phyloP scores from a whole-genome alignment of 495 filamentous ascomycete species.

The Penicillium parvum region DNA sequence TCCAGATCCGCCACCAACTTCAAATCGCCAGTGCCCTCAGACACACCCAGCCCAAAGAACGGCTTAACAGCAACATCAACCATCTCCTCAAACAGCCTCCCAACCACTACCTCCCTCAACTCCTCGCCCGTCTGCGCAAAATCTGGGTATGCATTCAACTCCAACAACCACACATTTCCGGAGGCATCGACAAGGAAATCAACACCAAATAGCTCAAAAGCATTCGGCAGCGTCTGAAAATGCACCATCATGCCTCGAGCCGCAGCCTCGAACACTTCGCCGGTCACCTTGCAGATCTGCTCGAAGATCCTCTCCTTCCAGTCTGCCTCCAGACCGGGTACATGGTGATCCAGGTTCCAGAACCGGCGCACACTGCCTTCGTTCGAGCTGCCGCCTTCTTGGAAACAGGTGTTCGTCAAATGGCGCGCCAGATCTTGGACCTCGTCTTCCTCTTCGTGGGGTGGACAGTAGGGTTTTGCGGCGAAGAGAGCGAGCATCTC shows the following conservation, averaged over 20 bases:
- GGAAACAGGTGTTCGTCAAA: slow-evolving; percentile 94
- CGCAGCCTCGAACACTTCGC: slow-evolving; percentile 78
- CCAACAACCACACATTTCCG: slow-evolving; percentile 67
- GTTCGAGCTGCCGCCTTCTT: slow-evolving; percentile 50
- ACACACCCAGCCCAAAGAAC: slow-evolving; percentile 49
- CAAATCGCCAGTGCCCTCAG: slow-evolving; percentile 36
- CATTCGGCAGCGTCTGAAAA: slow-evolving; percentile 84
- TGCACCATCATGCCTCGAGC: slow-evolving; percentile 76
- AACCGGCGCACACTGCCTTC: slow-evolving; percentile 64
- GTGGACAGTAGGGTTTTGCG: slow-evolving; percentile 55
- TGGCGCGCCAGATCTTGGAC: slow-evolving; percentile 60
- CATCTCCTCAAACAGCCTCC: slow-evolving; percentile 69
- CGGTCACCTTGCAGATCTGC: slow-evolving; percentile 70
- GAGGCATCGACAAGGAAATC: slow-evolving; percentile 78
- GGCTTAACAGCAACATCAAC: slow-evolving; percentile 60
- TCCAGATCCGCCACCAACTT: slow-evolving; percentile 58
- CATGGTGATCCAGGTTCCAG: slow-evolving; percentile 56
- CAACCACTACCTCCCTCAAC: slow-evolving; percentile 59
- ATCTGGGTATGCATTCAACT: slow-evolving; percentile 97
- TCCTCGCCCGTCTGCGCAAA: slow-evolving; percentile 84
- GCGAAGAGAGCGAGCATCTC: slow-evolving; percentile 93
- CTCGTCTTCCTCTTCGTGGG: slow-evolving; percentile 43
- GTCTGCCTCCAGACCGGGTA: slow-evolving; percentile 28
- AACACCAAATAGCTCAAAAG: slow-evolving; percentile 87
- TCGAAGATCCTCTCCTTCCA: slow-evolving; percentile 60